Evolutionary conservation across 257 asterid species (phyloP).

Genomic region (Gentiana dahurica): DNA sequence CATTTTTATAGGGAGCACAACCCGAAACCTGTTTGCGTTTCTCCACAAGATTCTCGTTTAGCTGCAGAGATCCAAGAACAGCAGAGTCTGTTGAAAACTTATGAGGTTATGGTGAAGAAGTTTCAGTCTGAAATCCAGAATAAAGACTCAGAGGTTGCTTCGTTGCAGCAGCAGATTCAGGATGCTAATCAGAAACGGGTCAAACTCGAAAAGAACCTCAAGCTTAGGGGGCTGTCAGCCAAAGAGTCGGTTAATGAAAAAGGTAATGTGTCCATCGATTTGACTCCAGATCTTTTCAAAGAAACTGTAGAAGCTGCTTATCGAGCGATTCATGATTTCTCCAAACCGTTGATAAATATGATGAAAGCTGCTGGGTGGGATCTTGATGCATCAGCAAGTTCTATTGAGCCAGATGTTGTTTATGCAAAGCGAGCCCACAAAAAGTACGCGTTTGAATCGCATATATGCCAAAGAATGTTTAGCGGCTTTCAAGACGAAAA

Average conservation of each 20-base stretch:
- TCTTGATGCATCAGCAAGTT: constrained; percentile 91
- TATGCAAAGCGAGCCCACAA: constrained; percentile 97
- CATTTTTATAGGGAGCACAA: constrained; percentile 92
- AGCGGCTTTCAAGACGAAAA: constrained; percentile 77
- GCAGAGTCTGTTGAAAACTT: constrained; percentile 88
- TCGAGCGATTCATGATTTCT: constrained; percentile 83
- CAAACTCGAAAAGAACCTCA: constrained; percentile 88
- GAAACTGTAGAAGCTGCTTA: constrained; percentile 75
- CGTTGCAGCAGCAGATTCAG: constrained; percentile 82
- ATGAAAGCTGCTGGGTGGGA: constrained; percentile 99
- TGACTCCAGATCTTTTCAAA: constrained; percentile 69
- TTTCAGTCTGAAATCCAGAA: constrained; percentile 98
- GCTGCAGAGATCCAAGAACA: constrained; percentile 99
- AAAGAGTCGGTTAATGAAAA: constrained; percentile 70
- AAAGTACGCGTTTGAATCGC: constrained; percentile 92
- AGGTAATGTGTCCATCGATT: constrained; percentile 33
- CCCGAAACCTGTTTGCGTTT: constrained; percentile 81
- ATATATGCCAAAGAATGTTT: constrained; percentile 92
- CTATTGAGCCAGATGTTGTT: constrained; percentile 61
- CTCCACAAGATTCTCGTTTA: constrained; percentile 95
- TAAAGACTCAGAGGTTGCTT: constrained; percentile 80
- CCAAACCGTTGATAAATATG: constrained; percentile 96
- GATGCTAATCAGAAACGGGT: constrained; percentile 86
- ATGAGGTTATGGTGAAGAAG: constrained; percentile 96
- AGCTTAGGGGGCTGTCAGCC: constrained; percentile 82